phyloP scores from a whole-genome alignment of 768 basidiomycete species.

The Amanita molliuscula region DNA sequence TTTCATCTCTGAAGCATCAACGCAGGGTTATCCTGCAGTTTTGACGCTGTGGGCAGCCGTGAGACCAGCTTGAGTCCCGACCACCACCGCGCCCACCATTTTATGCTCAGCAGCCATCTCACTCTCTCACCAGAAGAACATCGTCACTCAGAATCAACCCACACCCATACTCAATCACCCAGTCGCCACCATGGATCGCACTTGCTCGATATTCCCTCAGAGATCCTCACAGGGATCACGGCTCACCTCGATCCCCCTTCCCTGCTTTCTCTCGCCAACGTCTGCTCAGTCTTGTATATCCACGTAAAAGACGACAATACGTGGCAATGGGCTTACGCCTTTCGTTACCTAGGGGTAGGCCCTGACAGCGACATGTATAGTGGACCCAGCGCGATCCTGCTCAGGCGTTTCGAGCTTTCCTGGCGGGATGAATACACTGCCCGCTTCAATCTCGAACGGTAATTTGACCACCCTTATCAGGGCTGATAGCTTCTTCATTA shows the following conservation, averaged over 20 bases:
- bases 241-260: conserved; percentile 57
- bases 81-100: conserved; percentile 27
- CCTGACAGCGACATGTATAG: conserved; percentile 51
- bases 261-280: conserved; percentile 45
- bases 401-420: conserved; percentile 44
- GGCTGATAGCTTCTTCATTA: background rate
- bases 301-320: conserved; percentile 74
- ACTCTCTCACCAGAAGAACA: conserved; percentile 29
- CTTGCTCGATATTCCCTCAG: conserved; percentile 49
- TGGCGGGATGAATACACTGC: conserved; percentile 68
- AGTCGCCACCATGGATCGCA: conserved; percentile 47
- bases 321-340: conserved; percentile 68
- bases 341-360: conserved; percentile 52
- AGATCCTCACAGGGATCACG: conserved; percentile 71
- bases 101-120: conserved; percentile 57
- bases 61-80: background rate
- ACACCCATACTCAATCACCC: conserved; percentile 17
- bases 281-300: conserved; percentile 39
- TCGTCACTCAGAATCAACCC: conserved; percentile 19
- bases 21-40: background rate
- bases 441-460: conserved; percentile 49
- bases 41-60: background rate
- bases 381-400: conserved; percentile 33
- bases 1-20: background rate
- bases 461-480: conserved; percentile 5